Percentiles rank a stretch among this genome's conserved stretches.
Evolutionary conservation across 306 rosid genomes (phyloP).

Genomic region (Geum urbanum): DNA sequence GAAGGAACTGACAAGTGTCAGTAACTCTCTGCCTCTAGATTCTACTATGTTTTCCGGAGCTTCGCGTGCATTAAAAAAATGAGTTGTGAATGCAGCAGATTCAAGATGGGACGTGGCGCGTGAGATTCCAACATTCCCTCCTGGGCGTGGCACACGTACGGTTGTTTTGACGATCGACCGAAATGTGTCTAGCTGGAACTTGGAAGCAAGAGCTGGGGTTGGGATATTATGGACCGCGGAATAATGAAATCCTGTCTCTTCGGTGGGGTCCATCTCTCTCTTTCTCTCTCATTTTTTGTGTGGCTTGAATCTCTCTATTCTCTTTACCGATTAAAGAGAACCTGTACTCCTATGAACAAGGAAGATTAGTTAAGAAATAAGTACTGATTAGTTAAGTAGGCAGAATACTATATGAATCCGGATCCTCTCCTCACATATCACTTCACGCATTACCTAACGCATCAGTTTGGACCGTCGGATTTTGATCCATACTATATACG

Average conservation of each 20-base stretch:
- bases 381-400: background rate
- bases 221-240: constrained; percentile 3
- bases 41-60: background rate
- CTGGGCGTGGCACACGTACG: background rate
- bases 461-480: no score
- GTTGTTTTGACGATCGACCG: background rate
- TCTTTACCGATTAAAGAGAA: background rate
- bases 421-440: no score
- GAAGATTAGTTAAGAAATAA: no score
- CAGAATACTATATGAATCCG: background rate
- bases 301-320: no score
- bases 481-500: background rate
- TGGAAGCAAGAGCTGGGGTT: constrained; percentile 15
- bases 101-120: constrained; percentile 2
- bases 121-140: background rate
- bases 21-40: background rate
- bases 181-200: constrained; percentile 16
- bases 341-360: no score
- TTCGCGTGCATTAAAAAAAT: background rate
- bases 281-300: no score
- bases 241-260: background rate
- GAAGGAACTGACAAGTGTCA: background rate
- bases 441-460: no score
- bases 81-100: background rate
- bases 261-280: constrained; percentile 7